A percentile compares a stretch with the other conserved stretches of the same genome.
phyloP scores from a whole-genome alignment of 139 green algal genomes.

The Picochlorum costavermella region DNA sequence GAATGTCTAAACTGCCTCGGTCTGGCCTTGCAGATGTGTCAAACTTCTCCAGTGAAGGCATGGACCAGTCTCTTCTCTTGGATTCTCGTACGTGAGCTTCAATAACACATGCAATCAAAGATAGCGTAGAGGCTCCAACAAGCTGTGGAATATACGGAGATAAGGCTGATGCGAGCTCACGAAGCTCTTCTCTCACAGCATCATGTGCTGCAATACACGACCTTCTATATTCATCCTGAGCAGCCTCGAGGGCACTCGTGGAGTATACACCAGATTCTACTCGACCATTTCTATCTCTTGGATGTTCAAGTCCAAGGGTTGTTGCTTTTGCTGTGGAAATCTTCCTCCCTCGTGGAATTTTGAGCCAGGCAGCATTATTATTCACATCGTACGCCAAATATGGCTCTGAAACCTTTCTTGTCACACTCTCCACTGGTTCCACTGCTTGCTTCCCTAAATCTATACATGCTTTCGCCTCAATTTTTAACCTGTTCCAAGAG shows the following conservation, averaged over 20 bases:
- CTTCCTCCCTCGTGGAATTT: constrained; percentile 11
- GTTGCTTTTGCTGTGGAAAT: background rate
- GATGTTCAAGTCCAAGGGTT: constrained; percentile 24
- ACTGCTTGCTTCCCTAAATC: background rate
- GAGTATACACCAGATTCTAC: constrained; percentile 16
- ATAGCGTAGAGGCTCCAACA: constrained; percentile 32
- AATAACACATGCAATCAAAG: constrained; percentile 32
- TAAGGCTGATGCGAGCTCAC: constrained; percentile 26
- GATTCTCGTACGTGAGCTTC: constrained; percentile 35
- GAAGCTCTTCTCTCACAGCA: constrained; percentile 28
- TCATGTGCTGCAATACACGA: constrained; percentile 23
- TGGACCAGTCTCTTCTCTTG: constrained; percentile 25
- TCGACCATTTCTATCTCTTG: constrained; percentile 37
- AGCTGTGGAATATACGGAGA: constrained; percentile 23
- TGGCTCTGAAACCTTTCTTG: background rate
- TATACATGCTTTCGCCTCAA: background rate
- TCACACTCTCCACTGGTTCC: background rate
- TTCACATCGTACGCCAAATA: background rate
- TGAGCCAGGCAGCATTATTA: constrained; percentile 48
- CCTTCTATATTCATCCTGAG: constrained; percentile 38
- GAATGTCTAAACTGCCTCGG: constrained; percentile 27
- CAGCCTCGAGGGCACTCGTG: constrained; percentile 31
- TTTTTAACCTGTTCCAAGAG: background rate
- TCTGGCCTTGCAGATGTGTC: background rate
- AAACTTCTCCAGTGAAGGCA: constrained; percentile 13